Percentiles rank a stretch among this genome's conserved stretches.
These are phyloP conservation scores for Plantago major DNA, from an alignment of 257 asterid species.

Conservation along the genomic window DNA sequence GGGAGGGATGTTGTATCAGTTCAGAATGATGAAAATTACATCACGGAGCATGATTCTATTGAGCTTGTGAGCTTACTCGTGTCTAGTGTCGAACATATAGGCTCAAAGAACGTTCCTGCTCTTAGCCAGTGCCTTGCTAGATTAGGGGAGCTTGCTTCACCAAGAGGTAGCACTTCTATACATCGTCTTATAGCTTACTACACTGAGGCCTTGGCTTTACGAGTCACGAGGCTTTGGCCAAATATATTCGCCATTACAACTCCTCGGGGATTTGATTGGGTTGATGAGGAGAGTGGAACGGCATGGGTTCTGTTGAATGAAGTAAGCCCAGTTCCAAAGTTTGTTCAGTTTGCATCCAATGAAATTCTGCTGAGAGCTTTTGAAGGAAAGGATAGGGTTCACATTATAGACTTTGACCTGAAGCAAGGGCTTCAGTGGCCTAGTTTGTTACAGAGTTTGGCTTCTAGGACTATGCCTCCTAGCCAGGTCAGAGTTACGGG, in stretches of 20 bases:
- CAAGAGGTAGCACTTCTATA: slow-evolving; percentile 64
- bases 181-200: slow-evolving; percentile 78
- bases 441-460: slow-evolving; percentile 78
- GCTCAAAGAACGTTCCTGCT: slow-evolving; percentile 46
- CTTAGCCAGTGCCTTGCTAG: slow-evolving; percentile 59
- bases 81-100: slow-evolving; percentile 68
- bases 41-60: slow-evolving; percentile 42
- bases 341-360: slow-evolving; percentile 79
- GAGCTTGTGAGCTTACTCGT: slow-evolving; percentile 75
- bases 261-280: slow-evolving; percentile 65
- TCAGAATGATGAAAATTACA: slow-evolving; percentile 30
- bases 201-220: slow-evolving; percentile 75
- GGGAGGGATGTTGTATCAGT: slow-evolving; percentile 43
- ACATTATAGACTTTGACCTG: slow-evolving; percentile 81
- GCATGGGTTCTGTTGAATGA: slow-evolving; percentile 63
- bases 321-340: slow-evolving; percentile 71
- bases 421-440: slow-evolving; percentile 98
- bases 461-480: slow-evolving; percentile 62
- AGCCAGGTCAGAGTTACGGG: slow-evolving; percentile 84
- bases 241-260: slow-evolving; percentile 54
- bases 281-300: slow-evolving; percentile 45
- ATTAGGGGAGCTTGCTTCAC: slow-evolving; percentile 86
- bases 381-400: slow-evolving; percentile 75
- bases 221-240: slow-evolving; percentile 77
- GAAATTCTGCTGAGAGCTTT: slow-evolving; percentile 77